Evolutionary conservation across 108 stramenopile genomes (phyloP), one percentile per base, ranked within the genome.

Genomic region (Skeletonema tropicum): DNA sequence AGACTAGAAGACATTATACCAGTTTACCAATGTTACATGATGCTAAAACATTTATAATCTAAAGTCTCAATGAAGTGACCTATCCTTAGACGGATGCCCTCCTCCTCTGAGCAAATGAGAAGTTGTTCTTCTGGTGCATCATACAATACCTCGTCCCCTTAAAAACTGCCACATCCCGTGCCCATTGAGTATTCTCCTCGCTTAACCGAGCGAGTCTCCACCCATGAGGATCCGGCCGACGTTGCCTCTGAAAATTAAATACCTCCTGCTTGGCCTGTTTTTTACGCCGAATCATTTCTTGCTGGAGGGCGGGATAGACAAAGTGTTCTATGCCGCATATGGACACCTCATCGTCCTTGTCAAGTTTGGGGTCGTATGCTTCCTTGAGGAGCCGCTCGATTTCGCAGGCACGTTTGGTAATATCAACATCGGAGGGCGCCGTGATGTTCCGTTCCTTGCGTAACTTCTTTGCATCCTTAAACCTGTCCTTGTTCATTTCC

Each of bases 271-370:
- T 71, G 26, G 73, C 71, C 23, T 67, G 48, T 39, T 79, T 79
- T 61, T 79, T 79, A 49, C 64, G 65, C 6, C 79, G 71, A 2
- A 79, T 79, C 79, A 79, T 79, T 32, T 79, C 79, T 45, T 73
- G 71, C 36, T 79, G 79, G 13, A 79, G 39, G 9, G 73, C 67
- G 14, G 79, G 79, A 29, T 69, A 79, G 26, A 79, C 79, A 23
- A 79, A 73, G 62, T 80, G 79, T 36, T 79, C 79, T 45, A 79
- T 79, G 26, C 79, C 79, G 8, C 79, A 66, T 29, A 79, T 79
- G 52, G 79, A 79, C 0, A 62, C 42, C 9, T 31, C 17, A n/a
- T 60, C 60, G 46, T 72, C 41, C 6, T 1, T 38, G 61, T 79
- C 77, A n/a, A 26, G 52, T 46, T 79, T 61, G 21, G 52, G 21